Evolutionary conservation across 768 basidiomycete genomes (phyloP).

Genomic region (Crucibulum laeve): DNA sequence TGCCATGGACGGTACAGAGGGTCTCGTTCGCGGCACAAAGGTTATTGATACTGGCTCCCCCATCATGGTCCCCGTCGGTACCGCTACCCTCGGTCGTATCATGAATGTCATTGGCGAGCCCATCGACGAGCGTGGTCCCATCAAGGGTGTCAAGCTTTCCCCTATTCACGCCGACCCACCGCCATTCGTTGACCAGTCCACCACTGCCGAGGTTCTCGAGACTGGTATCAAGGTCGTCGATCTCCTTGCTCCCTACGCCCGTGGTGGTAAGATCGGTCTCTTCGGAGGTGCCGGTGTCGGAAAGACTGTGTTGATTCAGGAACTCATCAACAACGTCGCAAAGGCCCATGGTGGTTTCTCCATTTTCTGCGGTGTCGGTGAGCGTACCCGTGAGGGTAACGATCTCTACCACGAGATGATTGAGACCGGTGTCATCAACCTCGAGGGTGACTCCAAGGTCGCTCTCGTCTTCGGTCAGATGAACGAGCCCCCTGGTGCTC

Average conservation of each 20-base stretch:
- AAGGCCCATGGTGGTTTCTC: conserved; percentile 99
- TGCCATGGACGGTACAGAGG: conserved; percentile 99
- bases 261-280: conserved; percentile 99
- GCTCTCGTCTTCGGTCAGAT: conserved; percentile 99
- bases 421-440: conserved; percentile 99
- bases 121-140: conserved; percentile 99
- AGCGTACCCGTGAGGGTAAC: conserved; percentile 99
- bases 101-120: conserved; percentile 99
- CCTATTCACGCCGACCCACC: conserved; percentile 99
- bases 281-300: conserved; percentile 99
- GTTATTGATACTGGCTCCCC: conserved; percentile 96
- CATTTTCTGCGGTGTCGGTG: conserved; percentile 99
- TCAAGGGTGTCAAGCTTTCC: conserved; percentile 87
- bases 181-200: conserved; percentile 97
- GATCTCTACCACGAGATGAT: conserved; percentile 99
- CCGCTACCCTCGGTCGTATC: conserved; percentile 93
- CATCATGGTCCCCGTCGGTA: conserved; percentile 95
- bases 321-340: conserved; percentile 99
- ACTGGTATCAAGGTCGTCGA: conserved; percentile 99
- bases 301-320: conserved; percentile 99
- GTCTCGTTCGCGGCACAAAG: conserved; percentile 98
- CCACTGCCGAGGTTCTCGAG: conserved; percentile 97
- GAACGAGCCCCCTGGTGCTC: conserved; percentile 99
- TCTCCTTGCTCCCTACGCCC: conserved; percentile 97
- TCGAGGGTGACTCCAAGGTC: conserved; percentile 99